These are phyloP conservation scores for Jaapia argillacea DNA, from an alignment of 768 basidiomycete genomes.

Conservation along the genomic window DNA sequence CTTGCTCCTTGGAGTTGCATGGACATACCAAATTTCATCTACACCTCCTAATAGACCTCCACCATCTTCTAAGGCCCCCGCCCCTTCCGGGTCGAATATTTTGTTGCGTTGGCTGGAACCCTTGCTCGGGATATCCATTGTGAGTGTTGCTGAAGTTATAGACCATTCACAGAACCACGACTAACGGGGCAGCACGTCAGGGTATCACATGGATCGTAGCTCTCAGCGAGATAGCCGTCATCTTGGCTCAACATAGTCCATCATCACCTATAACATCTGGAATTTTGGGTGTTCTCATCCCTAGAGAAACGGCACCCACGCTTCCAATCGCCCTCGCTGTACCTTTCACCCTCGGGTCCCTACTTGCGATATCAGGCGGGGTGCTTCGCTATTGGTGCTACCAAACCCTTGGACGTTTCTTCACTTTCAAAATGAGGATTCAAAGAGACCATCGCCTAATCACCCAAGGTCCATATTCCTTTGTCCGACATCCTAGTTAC, in stretches of 20 bases:
- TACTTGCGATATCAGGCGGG: background rate
- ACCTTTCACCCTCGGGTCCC: background rate
- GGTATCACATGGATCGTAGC: background rate
- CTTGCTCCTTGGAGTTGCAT: too few species aligned
- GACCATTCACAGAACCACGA: too few species aligned
- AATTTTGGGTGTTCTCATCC: background rate
- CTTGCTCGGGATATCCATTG: too few species aligned
- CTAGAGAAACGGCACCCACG: background rate
- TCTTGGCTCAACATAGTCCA: background rate
- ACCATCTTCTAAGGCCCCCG: too few species aligned
- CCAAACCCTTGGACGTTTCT: constrained; percentile 8
- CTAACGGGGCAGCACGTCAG: too few species aligned
- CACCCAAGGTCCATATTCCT: constrained; percentile 10
- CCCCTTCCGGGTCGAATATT: too few species aligned
- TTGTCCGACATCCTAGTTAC: constrained; percentile 14
- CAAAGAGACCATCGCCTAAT: constrained; percentile 9
- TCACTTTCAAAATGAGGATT: constrained; percentile 12
- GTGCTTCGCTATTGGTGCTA: constrained; percentile 11
- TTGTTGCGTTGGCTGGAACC: too few species aligned
- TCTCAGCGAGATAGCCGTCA: background rate
- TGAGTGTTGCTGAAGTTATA: too few species aligned
- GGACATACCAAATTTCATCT: too few species aligned
- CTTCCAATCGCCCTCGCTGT: background rate
- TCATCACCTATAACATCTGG: background rate
- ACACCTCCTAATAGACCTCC: too few species aligned